Base-by-base conservation (phyloP, 2,329 filamentous ascomycete species). In the Epichloe sylvatica region DNA sequence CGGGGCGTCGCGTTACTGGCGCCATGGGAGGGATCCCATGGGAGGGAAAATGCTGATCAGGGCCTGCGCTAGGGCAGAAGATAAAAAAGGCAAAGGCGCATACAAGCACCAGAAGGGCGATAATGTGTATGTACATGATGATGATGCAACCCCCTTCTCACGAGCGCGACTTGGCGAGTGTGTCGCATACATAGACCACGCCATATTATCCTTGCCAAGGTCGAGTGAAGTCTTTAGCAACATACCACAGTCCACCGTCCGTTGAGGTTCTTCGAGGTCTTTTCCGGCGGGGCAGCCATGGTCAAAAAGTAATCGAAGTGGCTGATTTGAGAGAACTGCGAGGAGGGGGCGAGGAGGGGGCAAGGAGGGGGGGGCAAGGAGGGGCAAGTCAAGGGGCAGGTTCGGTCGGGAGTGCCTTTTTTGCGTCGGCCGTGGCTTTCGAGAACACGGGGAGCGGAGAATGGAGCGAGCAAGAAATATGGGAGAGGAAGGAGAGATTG, bases 271-370 rank as follows among this genome's bases (percentile, higher is more conserved):
- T 75, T 74, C 58, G 81, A 74, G 46, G 75, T 86, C 70, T 83
- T 78, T 53, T 74, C 73, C 47, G 75, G 65, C 50, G 86, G 85
- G 53, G 83, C 83, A 55, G 85, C 84, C 85, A 90, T 90, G 60
- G 51, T 54, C 37, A 47, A 54, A 40, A 21, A 40, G 17, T 17
- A 11, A 17, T 11, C 15, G 11, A 40, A 12, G n/a, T 17, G 7
- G 38, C 8, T 21, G n/a, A 21, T 17, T 5, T n/a, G 4, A 15
- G 21, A 9, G 13, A 11, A 13, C 23, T 19, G 45, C 19, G 44
- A 38, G 23, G 7, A 21, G 4, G 19, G 35, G 9, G 17, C 12
- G 11, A 15, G 19, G 42, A 3, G 21, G 35, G 40, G 42, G 45
- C 19, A 39, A 38, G 23, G 7, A 21, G 4, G 19, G 35, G 9